Evolutionary conservation across 2,329 filamentous ascomycete genomes (phyloP), one percentile per base, ranked within the genome.

Genomic region (Sporothrix protearum): DNA sequence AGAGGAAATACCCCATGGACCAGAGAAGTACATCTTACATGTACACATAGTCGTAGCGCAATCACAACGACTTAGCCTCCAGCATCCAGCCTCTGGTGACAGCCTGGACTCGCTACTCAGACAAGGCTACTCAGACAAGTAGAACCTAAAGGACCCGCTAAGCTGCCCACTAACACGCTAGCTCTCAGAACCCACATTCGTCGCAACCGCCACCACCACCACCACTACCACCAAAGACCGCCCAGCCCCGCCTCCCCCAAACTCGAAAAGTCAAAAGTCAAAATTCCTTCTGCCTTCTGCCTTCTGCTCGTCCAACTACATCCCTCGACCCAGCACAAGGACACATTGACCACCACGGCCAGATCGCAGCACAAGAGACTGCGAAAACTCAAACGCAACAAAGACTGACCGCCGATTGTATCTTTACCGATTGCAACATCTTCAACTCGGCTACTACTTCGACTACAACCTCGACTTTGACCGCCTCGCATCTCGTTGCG

Each of bases 171-270:
- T 28, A 64, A 45, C n/a, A 45, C n/a, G 19, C 19, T 36, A 19
- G n/a, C 10, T 22, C 16, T n/a, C n/a, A 12, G 49, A 25, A 25
- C 59, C 10, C 36, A 25, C 59, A 22, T 63, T 59, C 59, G 59
- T 25, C 10, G 33, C 59, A 42, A 36, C 59, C 59, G 36, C 59
- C 63, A 47, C 45, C 63, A 51, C 64, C 63, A 47, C 45, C 63
- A 51, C 64, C 63, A n/a, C n/a, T n/a, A n/a, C n/a, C n/a, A n/a
- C n/a, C n/a, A n/a, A n/a, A n/a, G 42, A 53, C 22, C 22, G 22
- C 42, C 63, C 45, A 67, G 64, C 64, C 63, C 64, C 64, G 64
- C 64, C 45, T 51, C 45, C 28, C 33, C 61, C 22, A 66, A 66
- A 47, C 57, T 33, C 30, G 4, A 36, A 66, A 25, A 1, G 12